A percentile compares a stretch with the other conserved stretches of the same genome.
Evolutionary conservation across 202 grass and related monocot genomes (phyloP).

Genomic region (Panicum virgatum): DNA sequence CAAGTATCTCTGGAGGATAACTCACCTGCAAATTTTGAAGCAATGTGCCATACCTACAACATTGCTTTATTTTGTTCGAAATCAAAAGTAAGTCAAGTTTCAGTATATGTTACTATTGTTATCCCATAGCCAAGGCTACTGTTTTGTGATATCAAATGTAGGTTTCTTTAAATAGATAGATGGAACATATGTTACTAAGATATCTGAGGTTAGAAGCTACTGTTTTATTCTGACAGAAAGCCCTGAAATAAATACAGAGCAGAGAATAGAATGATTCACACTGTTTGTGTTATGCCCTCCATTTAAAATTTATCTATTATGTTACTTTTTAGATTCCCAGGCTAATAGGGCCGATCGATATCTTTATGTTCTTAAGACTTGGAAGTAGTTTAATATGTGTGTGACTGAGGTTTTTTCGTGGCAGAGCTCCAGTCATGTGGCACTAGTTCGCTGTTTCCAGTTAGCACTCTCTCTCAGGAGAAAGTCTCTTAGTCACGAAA

Average conservation of each 20-base stretch:
- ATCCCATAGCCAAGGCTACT: conserved; percentile 6
- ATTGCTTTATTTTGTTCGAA: conserved; percentile 69
- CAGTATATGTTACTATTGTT: conserved; percentile 12
- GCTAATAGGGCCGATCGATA: neutral
- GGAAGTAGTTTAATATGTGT: conserved; percentile 1
- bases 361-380: conserved; percentile 16
- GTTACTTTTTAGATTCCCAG: conserved; percentile 4
- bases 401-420: conserved; percentile 41
- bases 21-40: conserved; percentile 80
- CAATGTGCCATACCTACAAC: conserved; percentile 75
- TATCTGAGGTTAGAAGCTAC: conserved; percentile 1
- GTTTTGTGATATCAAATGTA: neutral
- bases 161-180: neutral
- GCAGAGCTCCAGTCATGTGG: conserved; percentile 78
- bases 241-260: neutral
- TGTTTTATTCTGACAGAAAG: conserved; percentile 22
- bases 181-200: neutral
- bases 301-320: conserved; percentile 7
- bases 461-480: conserved; percentile 86
- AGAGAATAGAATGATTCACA: neutral
- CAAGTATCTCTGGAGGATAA: conserved; percentile 84
- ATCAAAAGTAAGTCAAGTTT: conserved; percentile 65
- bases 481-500: conserved; percentile 62
- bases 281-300: neutral
- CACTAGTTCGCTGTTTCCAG: conserved; percentile 85